These are phyloP conservation scores for Filosporella fistucella DNA, from an alignment of 495 filamentous ascomycete species.

Conservation along the genomic window DNA sequence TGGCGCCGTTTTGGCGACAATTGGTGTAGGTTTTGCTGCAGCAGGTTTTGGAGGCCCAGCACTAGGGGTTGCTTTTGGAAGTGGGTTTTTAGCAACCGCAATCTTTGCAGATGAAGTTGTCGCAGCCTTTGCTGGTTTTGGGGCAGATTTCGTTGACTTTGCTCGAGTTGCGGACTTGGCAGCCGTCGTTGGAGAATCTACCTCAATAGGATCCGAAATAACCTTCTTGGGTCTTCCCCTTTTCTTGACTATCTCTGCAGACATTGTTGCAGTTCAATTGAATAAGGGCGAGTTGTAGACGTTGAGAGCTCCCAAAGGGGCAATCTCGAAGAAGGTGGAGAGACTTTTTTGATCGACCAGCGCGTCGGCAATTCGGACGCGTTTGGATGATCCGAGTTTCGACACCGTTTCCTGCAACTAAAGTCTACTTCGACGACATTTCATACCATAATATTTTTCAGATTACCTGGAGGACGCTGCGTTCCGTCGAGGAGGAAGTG, in stretches of 20 bases:
- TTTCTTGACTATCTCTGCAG: slow-evolving; percentile 20
- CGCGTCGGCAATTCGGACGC: slow-evolving; percentile 15
- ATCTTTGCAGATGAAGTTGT: slow-evolving; percentile 6
- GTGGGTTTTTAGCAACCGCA: background rate
- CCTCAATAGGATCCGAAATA: slow-evolving; percentile 17
- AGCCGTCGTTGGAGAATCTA: slow-evolving; percentile 7
- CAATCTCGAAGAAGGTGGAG: slow-evolving; percentile 4
- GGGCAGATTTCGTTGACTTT: slow-evolving; percentile 20
- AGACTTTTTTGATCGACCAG: background rate
- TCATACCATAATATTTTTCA: no score
- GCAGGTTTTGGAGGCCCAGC: background rate
- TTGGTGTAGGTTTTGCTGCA: background rate
- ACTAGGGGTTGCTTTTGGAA: background rate
- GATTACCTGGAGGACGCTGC: no score
- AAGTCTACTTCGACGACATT: no score
- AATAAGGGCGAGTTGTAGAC: background rate
- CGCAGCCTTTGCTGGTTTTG: slow-evolving; percentile 8
- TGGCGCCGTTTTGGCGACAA: background rate
- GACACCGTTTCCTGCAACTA: no score
- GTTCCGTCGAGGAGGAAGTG: no score
- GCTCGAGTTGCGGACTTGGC: slow-evolving; percentile 14
- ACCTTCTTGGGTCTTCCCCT: slow-evolving; percentile 27
- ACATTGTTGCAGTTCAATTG: slow-evolving; percentile 13
- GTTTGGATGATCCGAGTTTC: no score
- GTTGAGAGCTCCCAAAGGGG: slow-evolving; percentile 1